Conservation (phyloP, 2,329 filamentous ascomycete genomes). For the Amauroascus verrucosus region DNA sequence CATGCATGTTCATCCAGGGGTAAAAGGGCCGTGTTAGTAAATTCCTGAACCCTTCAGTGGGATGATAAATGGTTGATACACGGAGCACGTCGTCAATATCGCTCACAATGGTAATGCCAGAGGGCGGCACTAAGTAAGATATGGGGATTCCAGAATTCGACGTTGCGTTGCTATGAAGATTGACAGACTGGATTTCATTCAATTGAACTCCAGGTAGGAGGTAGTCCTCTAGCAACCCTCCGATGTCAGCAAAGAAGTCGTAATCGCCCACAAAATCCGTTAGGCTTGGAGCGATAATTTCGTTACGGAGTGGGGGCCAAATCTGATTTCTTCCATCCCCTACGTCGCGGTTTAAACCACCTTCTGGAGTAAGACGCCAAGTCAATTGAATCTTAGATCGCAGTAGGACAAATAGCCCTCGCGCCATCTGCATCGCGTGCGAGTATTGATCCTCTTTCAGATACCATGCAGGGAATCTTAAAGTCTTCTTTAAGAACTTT, state of each 20-base stretch:
- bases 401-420: conserved; percentile 64
- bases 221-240: conserved; percentile 45
- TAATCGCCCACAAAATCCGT: conserved; percentile 63
- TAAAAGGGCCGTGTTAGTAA: conserved; percentile 62
- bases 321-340: conserved; percentile 41
- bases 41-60: conserved; percentile 63
- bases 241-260: conserved; percentile 57
- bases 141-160: conserved; percentile 52
- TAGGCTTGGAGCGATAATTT: conserved; percentile 54
- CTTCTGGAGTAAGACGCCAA: conserved; percentile 16
- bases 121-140: conserved; percentile 61
- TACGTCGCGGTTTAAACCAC: conserved; percentile 52
- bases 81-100: conserved; percentile 74
- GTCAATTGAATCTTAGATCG: conserved; percentile 34
- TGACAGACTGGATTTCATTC: conserved; percentile 54
- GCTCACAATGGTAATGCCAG: conserved; percentile 61
- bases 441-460: conserved; percentile 50
- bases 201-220: conserved; percentile 56
- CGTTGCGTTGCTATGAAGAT: conserved; percentile 56
- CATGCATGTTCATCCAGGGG: conserved; percentile 69
- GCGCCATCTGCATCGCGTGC: conserved; percentile 63
- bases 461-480: conserved; percentile 54
- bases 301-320: conserved; percentile 48
- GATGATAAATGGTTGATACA: conserved; percentile 70
- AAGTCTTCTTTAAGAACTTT: conserved; percentile 58